Conservation (phyloP, 208 protist species). For the Trypanosoma scelopori region DNA sequence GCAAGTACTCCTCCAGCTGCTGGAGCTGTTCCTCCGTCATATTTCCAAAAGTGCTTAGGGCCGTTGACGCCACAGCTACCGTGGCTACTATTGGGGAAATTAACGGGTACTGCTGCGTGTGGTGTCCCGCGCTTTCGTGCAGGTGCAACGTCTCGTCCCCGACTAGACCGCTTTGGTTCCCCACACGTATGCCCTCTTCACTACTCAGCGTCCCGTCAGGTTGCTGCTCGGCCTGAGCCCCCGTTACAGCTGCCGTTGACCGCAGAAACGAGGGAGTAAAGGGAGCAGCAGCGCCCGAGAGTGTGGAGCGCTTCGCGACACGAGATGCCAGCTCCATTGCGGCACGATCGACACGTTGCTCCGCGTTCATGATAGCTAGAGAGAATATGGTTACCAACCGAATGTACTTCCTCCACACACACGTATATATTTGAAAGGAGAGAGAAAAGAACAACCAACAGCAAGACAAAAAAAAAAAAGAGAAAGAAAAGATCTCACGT, state of each 20-base stretch:
- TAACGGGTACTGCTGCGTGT: conserved; percentile 3
- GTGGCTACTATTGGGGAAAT: conserved; percentile 1
- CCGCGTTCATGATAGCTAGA: conserved; percentile 1
- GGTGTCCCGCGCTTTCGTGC: not conserved
- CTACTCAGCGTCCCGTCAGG: not conserved
- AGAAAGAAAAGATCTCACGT: no score
- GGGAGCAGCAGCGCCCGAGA: conserved; percentile 53
- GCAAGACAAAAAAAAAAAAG: not conserved
- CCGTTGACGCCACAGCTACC: conserved; percentile 6
- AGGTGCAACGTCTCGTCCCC: not conserved
- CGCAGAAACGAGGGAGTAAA: conserved; percentile 64
- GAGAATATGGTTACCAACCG: not conserved
- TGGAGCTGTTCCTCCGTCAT: conserved; percentile 23
- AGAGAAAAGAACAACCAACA: conserved; percentile 14
- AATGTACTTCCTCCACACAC: not conserved
- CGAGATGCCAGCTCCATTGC: conserved; percentile 15
- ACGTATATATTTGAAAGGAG: conserved; percentile 16
- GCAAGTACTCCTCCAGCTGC: conserved; percentile 25
- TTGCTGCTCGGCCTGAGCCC: not conserved
- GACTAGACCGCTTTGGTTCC: not conserved
- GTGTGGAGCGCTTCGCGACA: conserved; percentile 28
- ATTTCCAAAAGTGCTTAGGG: conserved; percentile 10
- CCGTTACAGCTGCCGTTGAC: not conserved
- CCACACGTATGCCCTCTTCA: not conserved
- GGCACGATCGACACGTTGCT: not conserved